Evolutionary conservation across 306 rosid species (phyloP), one percentile per base, ranked within the genome.

Genomic region (Rubus parviflorus): DNA sequence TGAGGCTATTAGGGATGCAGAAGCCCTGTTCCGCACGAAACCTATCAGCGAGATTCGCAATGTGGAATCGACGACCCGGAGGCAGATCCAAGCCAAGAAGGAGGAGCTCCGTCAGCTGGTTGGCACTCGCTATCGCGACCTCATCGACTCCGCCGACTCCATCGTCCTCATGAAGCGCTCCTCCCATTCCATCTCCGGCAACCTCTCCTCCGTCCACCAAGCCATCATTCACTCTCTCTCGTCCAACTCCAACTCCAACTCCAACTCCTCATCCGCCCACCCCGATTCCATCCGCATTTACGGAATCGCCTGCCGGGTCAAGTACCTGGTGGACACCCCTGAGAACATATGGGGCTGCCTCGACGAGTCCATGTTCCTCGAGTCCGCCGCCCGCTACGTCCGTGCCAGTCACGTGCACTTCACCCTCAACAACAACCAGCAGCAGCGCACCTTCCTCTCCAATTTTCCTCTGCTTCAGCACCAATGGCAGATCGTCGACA

Each of bases 41-140:
- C 87, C 91, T 25, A 91, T 95, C 37, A 53, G 89, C n/a, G 99
- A 95, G 88, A 95, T 95, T 87, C 91, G 97, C 0, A 86, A 88
- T 79, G 91, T 82, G 35, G 99, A 95, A 79, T 54, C 89, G 40
- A 69, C 79, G 17, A 95, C 94, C 9, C 92, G 92, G 25, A 75
- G 77, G 42, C 97, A 88, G 89, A 95, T 95, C 97, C 97, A 92
- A 48, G 88, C 89, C 73, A 95, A 95, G 87, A 91, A 87, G 69
- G 99, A 92, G 85, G 99, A 95, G 88, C 97, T 95, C 83, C 93
- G 98, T n/a, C 98, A 91, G 67, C 97, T 92, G 12, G 97, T 95
- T 17, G 99, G 99, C 4, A 91, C 87, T 48, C 97, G 99, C 12
- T 95, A 95, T 79, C 96, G 99, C 22, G 99, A 92, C 77, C 97